Conservation (phyloP, 2,329 filamentous ascomycete genomes). For the Stagonosporopsis tanaceti region DNA sequence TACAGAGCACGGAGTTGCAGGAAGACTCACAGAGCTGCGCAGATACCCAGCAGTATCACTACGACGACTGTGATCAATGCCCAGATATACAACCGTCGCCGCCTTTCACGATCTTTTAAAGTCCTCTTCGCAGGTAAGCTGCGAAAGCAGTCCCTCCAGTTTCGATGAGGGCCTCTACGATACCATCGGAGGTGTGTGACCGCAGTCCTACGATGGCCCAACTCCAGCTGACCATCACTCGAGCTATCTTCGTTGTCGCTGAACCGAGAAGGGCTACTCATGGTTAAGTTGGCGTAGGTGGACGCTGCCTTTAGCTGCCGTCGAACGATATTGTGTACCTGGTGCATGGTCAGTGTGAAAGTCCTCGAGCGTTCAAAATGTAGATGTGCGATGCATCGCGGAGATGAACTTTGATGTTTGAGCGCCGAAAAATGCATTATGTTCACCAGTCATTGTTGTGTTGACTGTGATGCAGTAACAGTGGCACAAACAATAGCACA, state of each 20-base stretch:
- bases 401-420: not conserved
- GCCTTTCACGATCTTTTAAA: not conserved
- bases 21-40: conserved; percentile 29
- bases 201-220: not conserved
- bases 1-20: not conserved
- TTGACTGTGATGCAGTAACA: not conserved
- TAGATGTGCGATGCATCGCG: not conserved
- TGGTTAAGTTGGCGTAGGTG: not conserved
- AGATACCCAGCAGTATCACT: conserved; percentile 26
- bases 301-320: not conserved
- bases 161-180: not conserved
- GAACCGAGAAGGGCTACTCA: not conserved
- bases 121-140: not conserved
- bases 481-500: not conserved
- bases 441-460: not conserved
- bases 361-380: not conserved
- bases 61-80: conserved; percentile 19
- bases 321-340: not conserved
- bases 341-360: not conserved
- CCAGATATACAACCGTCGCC: conserved; percentile 16
- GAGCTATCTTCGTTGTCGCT: not conserved
- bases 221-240: not conserved
- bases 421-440: not conserved
- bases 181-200: conserved; percentile 2
- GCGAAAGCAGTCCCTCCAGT: not conserved